A percentile compares a stretch with the other conserved stretches of the same genome.
Evolutionary conservation across 768 basidiomycete genomes (phyloP).

Genomic region (Mycena chlorophos): DNA sequence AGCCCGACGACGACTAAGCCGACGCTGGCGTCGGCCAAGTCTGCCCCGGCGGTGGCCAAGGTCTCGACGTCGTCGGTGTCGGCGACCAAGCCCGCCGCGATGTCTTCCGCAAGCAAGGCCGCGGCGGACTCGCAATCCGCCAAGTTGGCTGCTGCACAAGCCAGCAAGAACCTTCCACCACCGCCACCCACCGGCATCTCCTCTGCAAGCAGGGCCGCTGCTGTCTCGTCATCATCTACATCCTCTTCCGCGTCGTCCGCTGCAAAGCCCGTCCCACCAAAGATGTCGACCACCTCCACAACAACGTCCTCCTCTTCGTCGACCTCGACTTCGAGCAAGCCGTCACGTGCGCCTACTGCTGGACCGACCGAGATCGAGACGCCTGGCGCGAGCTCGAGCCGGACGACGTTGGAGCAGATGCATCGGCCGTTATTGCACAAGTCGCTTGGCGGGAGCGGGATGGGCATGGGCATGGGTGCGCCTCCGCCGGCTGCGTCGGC

Average conservation of each 20-base stretch:
- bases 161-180: not conserved
- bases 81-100: not conserved
- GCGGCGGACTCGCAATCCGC: too few relatives aligned
- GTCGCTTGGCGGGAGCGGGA: slow-evolving; percentile 9
- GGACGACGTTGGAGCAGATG: slow-evolving; percentile 24
- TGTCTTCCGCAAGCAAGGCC: too few relatives aligned
- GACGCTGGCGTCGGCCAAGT: not conserved
- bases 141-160: not conserved
- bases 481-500: slow-evolving; percentile 1
- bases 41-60: not conserved
- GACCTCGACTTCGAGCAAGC: not conserved
- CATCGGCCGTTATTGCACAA: slow-evolving; percentile 18
- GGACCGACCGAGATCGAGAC: not conserved
- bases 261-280: too few relatives aligned
- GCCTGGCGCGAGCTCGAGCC: slow-evolving; percentile 17
- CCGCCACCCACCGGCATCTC: not conserved
- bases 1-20: not conserved
- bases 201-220: not conserved
- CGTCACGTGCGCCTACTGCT: slow-evolving; percentile 26
- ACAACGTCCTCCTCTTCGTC: not conserved
- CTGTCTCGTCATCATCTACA: not conserved
- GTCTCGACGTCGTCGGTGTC: not conserved
- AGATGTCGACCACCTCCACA: not conserved
- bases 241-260: too few relatives aligned
- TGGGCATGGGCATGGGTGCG: slow-evolving; percentile 3